These are phyloP conservation scores for Chaetomium sp. DNA, from an alignment of 2,329 filamentous ascomycete species.

Conservation along the genomic window DNA sequence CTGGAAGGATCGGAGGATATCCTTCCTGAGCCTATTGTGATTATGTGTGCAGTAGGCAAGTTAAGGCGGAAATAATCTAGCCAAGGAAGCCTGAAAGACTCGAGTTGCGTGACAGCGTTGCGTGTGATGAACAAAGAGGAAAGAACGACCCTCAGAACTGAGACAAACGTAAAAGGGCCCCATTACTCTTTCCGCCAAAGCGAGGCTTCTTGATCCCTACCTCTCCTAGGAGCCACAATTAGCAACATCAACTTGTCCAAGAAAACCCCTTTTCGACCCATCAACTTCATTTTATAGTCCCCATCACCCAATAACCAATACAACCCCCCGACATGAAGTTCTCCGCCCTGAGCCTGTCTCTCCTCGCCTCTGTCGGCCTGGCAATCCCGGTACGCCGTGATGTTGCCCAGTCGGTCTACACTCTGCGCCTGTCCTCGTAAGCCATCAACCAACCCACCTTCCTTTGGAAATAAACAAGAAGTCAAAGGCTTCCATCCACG, in stretches of 20 bases:
- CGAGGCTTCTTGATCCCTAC: not conserved
- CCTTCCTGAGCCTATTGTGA: too few relatives aligned
- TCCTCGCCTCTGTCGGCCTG: conserved; percentile 16
- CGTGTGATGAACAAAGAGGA: not conserved
- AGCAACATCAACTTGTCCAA: not conserved
- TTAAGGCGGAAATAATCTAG: too few relatives aligned
- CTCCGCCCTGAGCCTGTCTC: conserved; percentile 16
- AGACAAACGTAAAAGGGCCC: not conserved
- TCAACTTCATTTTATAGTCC: not conserved
- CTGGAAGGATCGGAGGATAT: too few relatives aligned
- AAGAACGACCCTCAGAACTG: conserved; percentile 1
- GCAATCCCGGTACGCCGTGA: conserved; percentile 15
- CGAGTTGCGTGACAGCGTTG: not conserved
- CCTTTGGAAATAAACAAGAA: not conserved
- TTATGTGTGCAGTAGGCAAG: too few relatives aligned
- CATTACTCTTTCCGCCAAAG: not conserved
- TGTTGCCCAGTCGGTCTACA: conserved; percentile 16
- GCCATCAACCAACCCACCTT: not conserved
- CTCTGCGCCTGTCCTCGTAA: conserved; percentile 23
- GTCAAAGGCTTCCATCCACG: not conserved
- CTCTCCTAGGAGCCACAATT: too few relatives aligned
- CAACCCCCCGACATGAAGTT: conserved; percentile 21
- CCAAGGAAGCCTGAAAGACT: not conserved
- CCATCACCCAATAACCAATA: not conserved
- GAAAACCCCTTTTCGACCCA: not conserved